These are phyloP conservation scores for Aspergillus fumigatiaffinis DNA, from an alignment of 2,329 filamentous ascomycete genomes.

Conservation along the genomic window DNA sequence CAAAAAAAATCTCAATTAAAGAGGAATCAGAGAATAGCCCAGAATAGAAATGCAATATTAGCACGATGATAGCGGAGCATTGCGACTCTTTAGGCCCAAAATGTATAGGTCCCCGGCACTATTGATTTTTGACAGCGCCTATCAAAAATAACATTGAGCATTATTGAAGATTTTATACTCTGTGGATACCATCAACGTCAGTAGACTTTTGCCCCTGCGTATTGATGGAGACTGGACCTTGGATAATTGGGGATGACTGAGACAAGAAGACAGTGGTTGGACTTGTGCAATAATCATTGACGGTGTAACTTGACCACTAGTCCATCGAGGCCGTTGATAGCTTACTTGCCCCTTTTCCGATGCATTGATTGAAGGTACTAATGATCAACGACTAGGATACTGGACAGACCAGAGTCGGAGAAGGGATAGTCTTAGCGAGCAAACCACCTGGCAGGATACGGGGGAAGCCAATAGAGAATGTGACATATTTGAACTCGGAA, in stretches of 20 bases:
- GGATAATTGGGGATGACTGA: slow-evolving; percentile 4
- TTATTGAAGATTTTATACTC: background rate
- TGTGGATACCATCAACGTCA: background rate
- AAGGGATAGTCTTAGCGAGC: background rate
- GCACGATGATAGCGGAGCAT: slow-evolving; percentile 13
- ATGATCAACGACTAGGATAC: background rate
- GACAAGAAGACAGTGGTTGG: slow-evolving; percentile 2
- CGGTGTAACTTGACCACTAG: slow-evolving; percentile 4
- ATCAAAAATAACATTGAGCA: slow-evolving; percentile 4
- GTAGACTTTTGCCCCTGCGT: background rate
- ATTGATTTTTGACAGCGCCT: slow-evolving; percentile 20
- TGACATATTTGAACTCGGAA: background rate
- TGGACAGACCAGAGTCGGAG: background rate
- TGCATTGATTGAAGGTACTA: background rate
- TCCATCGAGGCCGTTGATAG: background rate
- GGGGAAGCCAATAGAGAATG: too few relatives aligned
- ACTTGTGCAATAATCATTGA: slow-evolving; percentile 10
- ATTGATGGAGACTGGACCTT: background rate
- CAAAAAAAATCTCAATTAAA: background rate
- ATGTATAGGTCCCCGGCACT: slow-evolving; percentile 17
- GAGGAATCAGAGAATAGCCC: background rate
- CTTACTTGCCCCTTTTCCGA: background rate
- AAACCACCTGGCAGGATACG: too few relatives aligned
- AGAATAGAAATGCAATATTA: background rate
- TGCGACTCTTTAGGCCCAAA: slow-evolving; percentile 9